Conservation (phyloP, 495 filamentous ascomycete species). For the Usnea hakonensis region DNA sequence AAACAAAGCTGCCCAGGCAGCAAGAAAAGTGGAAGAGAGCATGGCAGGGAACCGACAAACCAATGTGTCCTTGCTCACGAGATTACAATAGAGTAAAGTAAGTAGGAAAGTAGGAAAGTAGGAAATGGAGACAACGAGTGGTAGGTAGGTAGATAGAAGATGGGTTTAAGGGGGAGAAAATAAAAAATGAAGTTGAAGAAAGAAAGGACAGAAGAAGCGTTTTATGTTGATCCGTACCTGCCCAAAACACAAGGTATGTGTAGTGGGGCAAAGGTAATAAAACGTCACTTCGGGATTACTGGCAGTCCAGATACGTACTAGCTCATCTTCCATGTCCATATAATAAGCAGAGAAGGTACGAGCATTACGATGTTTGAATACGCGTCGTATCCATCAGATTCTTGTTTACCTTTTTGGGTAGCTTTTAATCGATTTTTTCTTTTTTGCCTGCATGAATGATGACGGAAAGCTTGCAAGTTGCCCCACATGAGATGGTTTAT, state of each 20-base stretch:
- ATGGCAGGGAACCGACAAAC: slow-evolving; percentile 27
- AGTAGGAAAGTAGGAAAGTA: slow-evolving; percentile 21
- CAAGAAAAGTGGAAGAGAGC: slow-evolving; percentile 35
- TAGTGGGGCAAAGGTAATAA: no score
- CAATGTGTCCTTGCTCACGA: slow-evolving; percentile 26
- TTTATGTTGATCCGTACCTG: no score
- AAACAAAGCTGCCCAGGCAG: slow-evolving; percentile 38
- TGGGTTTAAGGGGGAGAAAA: slow-evolving; percentile 1
- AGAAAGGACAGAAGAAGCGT: not conserved
- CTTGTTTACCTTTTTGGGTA: not conserved
- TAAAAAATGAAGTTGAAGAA: not conserved
- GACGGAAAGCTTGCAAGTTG: not conserved
- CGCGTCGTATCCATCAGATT: not conserved
- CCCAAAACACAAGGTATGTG: no score
- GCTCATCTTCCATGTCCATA: no score
- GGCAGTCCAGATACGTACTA: no score
- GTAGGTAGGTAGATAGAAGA: slow-evolving; percentile 19
- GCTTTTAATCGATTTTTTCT: no score
- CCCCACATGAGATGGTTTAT: not conserved
- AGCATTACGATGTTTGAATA: no score
- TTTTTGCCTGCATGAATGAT: not conserved
- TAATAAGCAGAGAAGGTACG: no score
- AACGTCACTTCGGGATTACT: no score
- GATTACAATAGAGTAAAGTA: not conserved
- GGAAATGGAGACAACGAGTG: slow-evolving; percentile 29